These are phyloP conservation scores for Flaveria robusta DNA, from an alignment of 129 eudicot genomes.

Conservation along the genomic window DNA sequence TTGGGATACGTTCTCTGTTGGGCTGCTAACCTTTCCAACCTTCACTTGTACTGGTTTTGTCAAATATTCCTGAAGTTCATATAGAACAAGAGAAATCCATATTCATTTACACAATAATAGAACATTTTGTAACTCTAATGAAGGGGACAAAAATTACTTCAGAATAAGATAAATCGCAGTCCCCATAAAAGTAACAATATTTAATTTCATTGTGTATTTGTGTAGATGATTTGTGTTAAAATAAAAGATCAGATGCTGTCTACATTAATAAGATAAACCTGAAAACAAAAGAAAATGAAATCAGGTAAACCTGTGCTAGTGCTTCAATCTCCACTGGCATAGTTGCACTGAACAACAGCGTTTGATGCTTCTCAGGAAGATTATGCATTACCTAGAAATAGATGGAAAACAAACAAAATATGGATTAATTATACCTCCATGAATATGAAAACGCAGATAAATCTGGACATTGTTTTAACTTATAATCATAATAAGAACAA, in stretches of 20 bases:
- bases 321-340: constrained; percentile 95
- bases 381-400: constrained; percentile 71
- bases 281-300: constrained; percentile 1
- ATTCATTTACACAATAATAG: constrained; percentile 9
- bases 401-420: background rate
- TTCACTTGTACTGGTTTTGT: constrained; percentile 74
- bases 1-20: constrained; percentile 75
- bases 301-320: constrained; percentile 62
- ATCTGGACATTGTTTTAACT: constrained; percentile 9
- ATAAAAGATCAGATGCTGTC: background rate
- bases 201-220: constrained; percentile 31
- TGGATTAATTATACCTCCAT: background rate
- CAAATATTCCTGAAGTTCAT: constrained; percentile 59
- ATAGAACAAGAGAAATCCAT: background rate
- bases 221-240: background rate
- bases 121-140: background rate
- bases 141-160: background rate
- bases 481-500: background rate
- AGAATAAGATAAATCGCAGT: background rate
- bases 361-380: constrained; percentile 80
- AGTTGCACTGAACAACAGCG: constrained; percentile 79
- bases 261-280: background rate
- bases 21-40: constrained; percentile 88
- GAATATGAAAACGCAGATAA: background rate
- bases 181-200: constrained; percentile 26